Base-by-base conservation (phyloP, 2,329 filamentous ascomycete species). In the Colletotrichum zoysiae region DNA sequence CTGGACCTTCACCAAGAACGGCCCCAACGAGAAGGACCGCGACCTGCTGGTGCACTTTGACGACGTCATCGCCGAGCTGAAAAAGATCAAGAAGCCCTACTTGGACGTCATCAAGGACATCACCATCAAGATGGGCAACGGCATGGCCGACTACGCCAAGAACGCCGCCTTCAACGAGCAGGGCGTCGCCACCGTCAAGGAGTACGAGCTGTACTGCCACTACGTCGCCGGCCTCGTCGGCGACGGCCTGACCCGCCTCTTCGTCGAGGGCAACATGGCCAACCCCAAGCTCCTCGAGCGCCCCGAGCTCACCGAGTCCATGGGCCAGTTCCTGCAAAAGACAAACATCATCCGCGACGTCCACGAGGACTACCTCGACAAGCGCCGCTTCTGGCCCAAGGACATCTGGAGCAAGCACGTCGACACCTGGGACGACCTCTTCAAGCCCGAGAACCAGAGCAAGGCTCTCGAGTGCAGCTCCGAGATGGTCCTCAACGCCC, bases 201-300 rank as follows among this genome's bases (percentile, higher is more conserved):
- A 98, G 77, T 99, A 98, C 82, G 95, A 99, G 84, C 85, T 95
- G 66, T 99, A 99, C 86, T 99, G 96, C 84, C 95, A 97, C 82
- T 98, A 98, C 79, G 96, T 99, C 40, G 96, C 96, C n/a, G 96
- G 96, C 40, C 86, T 99, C n/a, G 96, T 99, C 44, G 96, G 96
- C 68, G 95, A 98, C 82, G 96, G 96, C 55, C 84, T 96, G 73
- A 99, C 96, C 1, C 90, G 93, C 33, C 86, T 99, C 30, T 98
- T 99, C 76, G 94, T 98, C 57, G 91, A 94, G 79, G 92, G 92
- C 62, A 89, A 93, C 73, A 91, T 97, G 69, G 96, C 94, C 73
- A 98, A 98, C 81, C 92, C 93, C 3, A 93, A 91, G 68, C 88
- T 99, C 63, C 85, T 95, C 64, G 88, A 95, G 74, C 90, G 94